Evolutionary conservation across 257 asterid genomes (phyloP), one percentile per base, ranked within the genome.

Genomic region (Fraxinus quadrangulata): DNA sequence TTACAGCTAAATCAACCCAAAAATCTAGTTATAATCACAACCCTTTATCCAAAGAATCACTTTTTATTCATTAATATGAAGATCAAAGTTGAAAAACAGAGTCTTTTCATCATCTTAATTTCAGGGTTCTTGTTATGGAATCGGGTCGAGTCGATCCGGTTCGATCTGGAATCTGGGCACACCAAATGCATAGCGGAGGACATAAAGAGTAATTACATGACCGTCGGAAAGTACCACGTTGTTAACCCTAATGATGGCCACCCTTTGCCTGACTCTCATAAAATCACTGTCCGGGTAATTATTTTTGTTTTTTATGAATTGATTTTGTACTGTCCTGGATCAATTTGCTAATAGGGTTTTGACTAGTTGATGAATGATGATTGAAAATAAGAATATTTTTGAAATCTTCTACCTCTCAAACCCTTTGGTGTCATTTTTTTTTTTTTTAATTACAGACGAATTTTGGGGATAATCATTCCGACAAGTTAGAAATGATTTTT

Each of bases 101-200:
- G 75, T 51, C 39, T 88, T 66, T 74, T 78, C 28, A 54, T 88
- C 33, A 79, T 83, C 31, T 61, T 91, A 67, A 79, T 88, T 65
- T 59, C 90, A 16, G 86, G 85, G 71, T 81, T 89, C 21, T 71
- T 88, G 83, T 66, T 90, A 79, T 83, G 85, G 76, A 80, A 37
- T 34, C 85, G 79, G 83, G 96, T 85, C 28, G 84, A 86, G 54
- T 89, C 98, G 82, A 84, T 92, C 86, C 90, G 92, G 71, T 95
- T 95, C 86, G 98, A 95, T 80, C 85, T 95, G 85, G 85, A 86
- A 77, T 91, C 98, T 75, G 97, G 98, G 70, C 91, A 83, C 45
- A 88, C 97, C n/a, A 95, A 95, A 85, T 95, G 99, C 87, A 95
- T 95, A 89, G 81, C 99, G 66, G 99, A 95, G 86, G 97, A 95